A percentile compares a stretch with the other conserved stretches of the same genome.
These are phyloP conservation scores for Ophiostoma triangulosporum DNA, from an alignment of 2,329 filamentous ascomycete species.

Conservation along the genomic window DNA sequence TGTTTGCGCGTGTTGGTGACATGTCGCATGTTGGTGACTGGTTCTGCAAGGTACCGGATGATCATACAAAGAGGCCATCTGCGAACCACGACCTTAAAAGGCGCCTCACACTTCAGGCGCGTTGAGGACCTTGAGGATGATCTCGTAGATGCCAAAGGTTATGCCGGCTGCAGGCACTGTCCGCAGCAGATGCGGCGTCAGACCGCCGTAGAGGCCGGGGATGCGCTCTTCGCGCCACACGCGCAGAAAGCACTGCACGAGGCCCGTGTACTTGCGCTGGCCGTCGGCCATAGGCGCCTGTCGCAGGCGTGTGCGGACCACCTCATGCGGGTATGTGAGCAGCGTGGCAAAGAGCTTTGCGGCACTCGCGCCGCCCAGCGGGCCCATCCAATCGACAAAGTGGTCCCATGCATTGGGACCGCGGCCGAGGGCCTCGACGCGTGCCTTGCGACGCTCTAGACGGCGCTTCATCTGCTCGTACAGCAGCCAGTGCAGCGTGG, in stretches of 20 bases:
- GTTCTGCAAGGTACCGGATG: no score
- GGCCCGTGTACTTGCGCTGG: conserved; percentile 71
- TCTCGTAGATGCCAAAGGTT: conserved; percentile 82
- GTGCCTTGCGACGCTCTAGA: conserved; percentile 51
- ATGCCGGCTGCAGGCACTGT: conserved; percentile 88
- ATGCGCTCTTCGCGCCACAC: conserved; percentile 84
- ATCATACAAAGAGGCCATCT: background rate
- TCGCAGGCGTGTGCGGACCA: conserved; percentile 70
- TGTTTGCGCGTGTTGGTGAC: background rate
- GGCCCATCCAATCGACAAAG: conserved; percentile 65
- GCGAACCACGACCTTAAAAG: background rate
- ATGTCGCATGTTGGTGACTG: no score
- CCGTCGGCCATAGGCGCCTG: conserved; percentile 66
- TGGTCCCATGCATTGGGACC: conserved; percentile 59
- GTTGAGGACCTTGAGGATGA: conserved; percentile 14
- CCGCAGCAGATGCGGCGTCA: conserved; percentile 82
- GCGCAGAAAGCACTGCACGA: conserved; percentile 76
- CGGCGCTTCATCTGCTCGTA: conserved; percentile 83
- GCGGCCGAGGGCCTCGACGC: conserved; percentile 42
- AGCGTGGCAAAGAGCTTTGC: conserved; percentile 79
- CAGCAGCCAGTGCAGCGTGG: conserved; percentile 82
- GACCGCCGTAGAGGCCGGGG: conserved; percentile 72
- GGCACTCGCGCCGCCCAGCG: conserved; percentile 62
- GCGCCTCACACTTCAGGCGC: conserved; percentile 2
- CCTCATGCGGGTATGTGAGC: conserved; percentile 86